Percentiles rank a stretch among this genome's conserved stretches.
These are phyloP conservation scores for Nicotiana tabacum DNA, from an alignment of 257 asterid species.

Conservation along the genomic window DNA sequence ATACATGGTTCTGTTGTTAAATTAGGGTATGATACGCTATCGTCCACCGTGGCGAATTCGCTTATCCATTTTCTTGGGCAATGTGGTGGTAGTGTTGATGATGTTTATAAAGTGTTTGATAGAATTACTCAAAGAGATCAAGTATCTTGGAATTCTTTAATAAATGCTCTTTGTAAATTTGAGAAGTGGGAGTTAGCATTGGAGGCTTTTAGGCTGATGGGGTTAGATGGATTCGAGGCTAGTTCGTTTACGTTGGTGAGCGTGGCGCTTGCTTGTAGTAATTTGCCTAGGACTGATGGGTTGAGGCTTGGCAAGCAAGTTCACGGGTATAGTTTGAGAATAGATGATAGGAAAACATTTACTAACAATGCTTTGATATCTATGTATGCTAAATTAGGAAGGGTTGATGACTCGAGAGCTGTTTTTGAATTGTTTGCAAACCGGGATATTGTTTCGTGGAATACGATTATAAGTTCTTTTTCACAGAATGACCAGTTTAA, in stretches of 20 bases:
- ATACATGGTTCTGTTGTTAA: slow-evolving; percentile 54
- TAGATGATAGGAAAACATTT: slow-evolving; percentile 51
- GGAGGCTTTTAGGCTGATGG: slow-evolving; percentile 61
- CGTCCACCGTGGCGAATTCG: slow-evolving; percentile 65
- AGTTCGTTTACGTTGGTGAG: slow-evolving; percentile 80
- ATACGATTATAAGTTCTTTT: slow-evolving; percentile 56
- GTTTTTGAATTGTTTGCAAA: slow-evolving; percentile 47
- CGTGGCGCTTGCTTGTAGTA: slow-evolving; percentile 70
- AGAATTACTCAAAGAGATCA: slow-evolving; percentile 68
- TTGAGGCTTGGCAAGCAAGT: slow-evolving; percentile 77
- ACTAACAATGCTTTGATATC: slow-evolving; percentile 73
- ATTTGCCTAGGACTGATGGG: slow-evolving; percentile 43
- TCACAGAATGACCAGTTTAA: slow-evolving; percentile 48
- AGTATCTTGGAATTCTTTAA: slow-evolving; percentile 82
- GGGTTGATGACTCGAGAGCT: slow-evolving; percentile 42
- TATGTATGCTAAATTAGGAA: slow-evolving; percentile 80
- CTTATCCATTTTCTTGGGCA: slow-evolving; percentile 60
- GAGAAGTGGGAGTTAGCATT: slow-evolving; percentile 74
- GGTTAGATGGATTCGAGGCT: slow-evolving; percentile 45
- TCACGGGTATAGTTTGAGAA: slow-evolving; percentile 60
- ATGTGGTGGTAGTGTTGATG: slow-evolving; percentile 39
- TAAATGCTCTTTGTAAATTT: slow-evolving; percentile 64
- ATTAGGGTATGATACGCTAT: slow-evolving; percentile 46
- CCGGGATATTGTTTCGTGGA: slow-evolving; percentile 80
- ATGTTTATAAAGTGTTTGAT: slow-evolving; percentile 61